A percentile compares a stretch with the other conserved stretches of the same genome.
These are phyloP conservation scores for Cytospora leucostoma DNA, from an alignment of 2,329 filamentous ascomycete genomes.

Conservation along the genomic window DNA sequence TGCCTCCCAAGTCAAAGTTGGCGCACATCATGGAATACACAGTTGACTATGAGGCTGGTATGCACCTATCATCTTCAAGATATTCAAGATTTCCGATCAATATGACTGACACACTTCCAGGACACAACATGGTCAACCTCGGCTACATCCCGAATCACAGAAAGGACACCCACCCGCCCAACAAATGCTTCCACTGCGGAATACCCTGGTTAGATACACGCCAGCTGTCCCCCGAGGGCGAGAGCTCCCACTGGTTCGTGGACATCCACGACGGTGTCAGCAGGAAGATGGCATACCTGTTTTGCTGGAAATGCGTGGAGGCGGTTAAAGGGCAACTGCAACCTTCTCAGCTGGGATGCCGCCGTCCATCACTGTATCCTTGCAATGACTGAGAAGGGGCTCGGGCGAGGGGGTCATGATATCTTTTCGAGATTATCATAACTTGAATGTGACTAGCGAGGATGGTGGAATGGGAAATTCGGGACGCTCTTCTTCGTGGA, in stretches of 20 bases:
- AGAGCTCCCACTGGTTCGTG: slow-evolving; percentile 23
- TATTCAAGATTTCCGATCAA: not conserved
- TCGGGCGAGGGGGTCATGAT: not conserved
- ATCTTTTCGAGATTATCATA: not conserved
- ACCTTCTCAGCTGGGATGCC: slow-evolving; percentile 15
- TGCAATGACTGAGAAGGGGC: not conserved
- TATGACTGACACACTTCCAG: not conserved
- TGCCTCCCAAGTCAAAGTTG: slow-evolving; percentile 9
- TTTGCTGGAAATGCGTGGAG: slow-evolving; percentile 23
- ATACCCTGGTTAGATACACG: slow-evolving; percentile 7
- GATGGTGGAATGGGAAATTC: too few relatives aligned
- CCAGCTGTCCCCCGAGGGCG: slow-evolving; percentile 5
- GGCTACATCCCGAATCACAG: not conserved
- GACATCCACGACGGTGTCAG: slow-evolving; percentile 20
- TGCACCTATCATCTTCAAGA: not conserved
- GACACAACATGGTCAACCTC: not conserved
- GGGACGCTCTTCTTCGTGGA: too few relatives aligned
- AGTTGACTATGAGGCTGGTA: not conserved
- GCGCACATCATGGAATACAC: not conserved
- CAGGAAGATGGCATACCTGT: slow-evolving; percentile 21
- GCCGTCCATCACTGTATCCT: slow-evolving; percentile 10
- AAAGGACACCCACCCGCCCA: not conserved
- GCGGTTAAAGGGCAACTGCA: slow-evolving; percentile 14
- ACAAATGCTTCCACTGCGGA: slow-evolving; percentile 21
- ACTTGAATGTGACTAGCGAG: too few relatives aligned